These are phyloP conservation scores for Tuber indicum DNA, from an alignment of 495 filamentous ascomycete species.

Conservation along the genomic window DNA sequence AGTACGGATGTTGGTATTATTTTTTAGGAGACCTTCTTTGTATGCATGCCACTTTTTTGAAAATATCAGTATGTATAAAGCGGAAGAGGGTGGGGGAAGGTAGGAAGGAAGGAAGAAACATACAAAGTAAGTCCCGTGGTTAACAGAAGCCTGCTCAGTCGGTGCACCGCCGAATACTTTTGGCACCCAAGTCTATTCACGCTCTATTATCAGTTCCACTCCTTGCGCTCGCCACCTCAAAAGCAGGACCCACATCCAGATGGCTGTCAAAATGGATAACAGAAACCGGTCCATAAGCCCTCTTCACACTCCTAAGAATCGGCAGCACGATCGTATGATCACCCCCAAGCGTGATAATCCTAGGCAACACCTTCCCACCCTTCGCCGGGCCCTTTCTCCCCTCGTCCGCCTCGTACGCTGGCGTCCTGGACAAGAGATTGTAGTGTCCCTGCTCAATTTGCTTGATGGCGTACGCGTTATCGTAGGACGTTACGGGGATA, in stretches of 20 bases:
- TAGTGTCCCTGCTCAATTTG: conserved; percentile 65
- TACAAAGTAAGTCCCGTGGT: conserved; percentile 63
- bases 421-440: conserved; percentile 49
- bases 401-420: conserved; percentile 47
- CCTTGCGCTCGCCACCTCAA: background rate
- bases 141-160: conserved; percentile 64
- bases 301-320: conserved; percentile 58
- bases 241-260: conserved; percentile 42
- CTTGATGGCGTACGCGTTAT: conserved; percentile 67
- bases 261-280: conserved; percentile 72
- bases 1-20: conserved; percentile 71
- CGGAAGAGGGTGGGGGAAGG: conserved; percentile 43
- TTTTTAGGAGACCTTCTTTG: conserved; percentile 66
- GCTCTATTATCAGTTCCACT: conserved; percentile 5
- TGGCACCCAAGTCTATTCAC: conserved; percentile 50
- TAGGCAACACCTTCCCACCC: conserved; percentile 51
- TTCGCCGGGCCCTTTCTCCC: conserved; percentile 48
- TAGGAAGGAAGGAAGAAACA: background rate
- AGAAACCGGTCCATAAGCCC: conserved; percentile 58
- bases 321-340: conserved; percentile 60
- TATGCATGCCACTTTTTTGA: conserved; percentile 52
- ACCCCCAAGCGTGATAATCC: conserved; percentile 63
- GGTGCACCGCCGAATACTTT: conserved; percentile 57
- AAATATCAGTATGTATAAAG: background rate
- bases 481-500: conserved; percentile 63